Evolutionary conservation across 1,284 basidiomycete species (phyloP), one percentile per base, ranked within the genome.

Genomic region (Coniferiporia sulphurascens): DNA sequence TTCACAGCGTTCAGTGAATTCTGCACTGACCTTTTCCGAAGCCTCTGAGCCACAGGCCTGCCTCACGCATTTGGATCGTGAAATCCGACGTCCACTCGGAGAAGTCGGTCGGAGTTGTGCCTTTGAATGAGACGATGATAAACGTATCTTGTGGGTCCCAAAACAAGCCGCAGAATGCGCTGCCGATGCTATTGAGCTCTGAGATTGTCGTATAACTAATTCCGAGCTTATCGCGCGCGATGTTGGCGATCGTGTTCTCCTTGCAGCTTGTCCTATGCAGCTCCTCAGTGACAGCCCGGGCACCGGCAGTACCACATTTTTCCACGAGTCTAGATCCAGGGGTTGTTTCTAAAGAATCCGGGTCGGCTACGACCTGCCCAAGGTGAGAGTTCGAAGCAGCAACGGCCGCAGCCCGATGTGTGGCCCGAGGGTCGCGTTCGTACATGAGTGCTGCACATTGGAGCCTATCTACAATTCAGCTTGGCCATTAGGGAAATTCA

Each of bases 91-190:
- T 62, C 72, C 72, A 73, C 56, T 74, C 73, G 17, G 62, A 64
- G 63, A 73, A 74, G 59, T 72, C 70, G 38, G 65, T 65, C 17
- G 72, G 72, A 38, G 66, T 65, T 9, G 74, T 74, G 5, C 73
- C 71, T 52, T 66, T 67, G 63, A 65, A 69, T 6, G 64, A 66
- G 17, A 67, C 58, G 17, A 69, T 62, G 51, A 69, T 66, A 57
- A 66, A 70, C 9, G 62, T 63, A 3, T 56, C 52, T 2, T 49
- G 49, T 0, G 65, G 65, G 52, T 67, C 63, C 60, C 60, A 69
- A 56, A 68, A 68, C 52, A 67, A 48, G 10, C 63, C 68, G 22
- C 63, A 65, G 48, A 63, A 66, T 8, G 69, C 64, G 50, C 63
- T 63, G 15, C 60, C 62, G 9, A 59, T 56, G 48, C 59, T 63